Conservation (phyloP, 192 early-diverging fungal genomes). For the Pecoramyces ruminantium region DNA sequence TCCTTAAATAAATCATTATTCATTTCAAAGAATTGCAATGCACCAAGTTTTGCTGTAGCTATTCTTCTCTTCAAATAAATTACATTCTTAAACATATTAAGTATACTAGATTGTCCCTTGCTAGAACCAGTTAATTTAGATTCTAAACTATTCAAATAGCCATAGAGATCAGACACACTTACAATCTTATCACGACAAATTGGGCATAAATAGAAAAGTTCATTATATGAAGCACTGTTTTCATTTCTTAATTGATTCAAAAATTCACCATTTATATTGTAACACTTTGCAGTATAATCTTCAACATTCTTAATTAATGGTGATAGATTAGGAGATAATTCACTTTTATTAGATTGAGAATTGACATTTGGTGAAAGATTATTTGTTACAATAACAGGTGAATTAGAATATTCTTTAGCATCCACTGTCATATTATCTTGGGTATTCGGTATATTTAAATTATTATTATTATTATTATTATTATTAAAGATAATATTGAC, state of each 20-base stretch:
- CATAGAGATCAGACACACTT: neutral
- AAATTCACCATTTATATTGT: neutral
- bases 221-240: neutral
- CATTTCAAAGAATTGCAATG: neutral
- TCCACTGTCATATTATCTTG: too few relatives aligned
- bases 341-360: too few relatives aligned
- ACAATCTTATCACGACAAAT: neutral
- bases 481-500: neutral
- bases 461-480: too few relatives aligned
- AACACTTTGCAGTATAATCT: neutral
- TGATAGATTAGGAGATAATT: neutral
- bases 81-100: neutral
- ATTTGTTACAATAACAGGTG: too few relatives aligned
- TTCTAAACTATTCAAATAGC: neutral
- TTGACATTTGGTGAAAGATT: too few relatives aligned
- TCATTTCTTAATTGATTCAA: neutral
- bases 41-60: neutral
- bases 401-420: neutral
- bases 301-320: neutral
- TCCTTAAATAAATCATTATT: neutral
- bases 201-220: neutral
- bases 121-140: neutral
- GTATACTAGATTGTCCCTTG: neutral
- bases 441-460: too few relatives aligned
- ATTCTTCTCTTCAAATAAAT: neutral